Percentiles rank a stretch among this genome's conserved stretches.
Conservation (phyloP, 2,329 filamentous ascomycete species). For the Pestalotiopsis sp. region DNA sequence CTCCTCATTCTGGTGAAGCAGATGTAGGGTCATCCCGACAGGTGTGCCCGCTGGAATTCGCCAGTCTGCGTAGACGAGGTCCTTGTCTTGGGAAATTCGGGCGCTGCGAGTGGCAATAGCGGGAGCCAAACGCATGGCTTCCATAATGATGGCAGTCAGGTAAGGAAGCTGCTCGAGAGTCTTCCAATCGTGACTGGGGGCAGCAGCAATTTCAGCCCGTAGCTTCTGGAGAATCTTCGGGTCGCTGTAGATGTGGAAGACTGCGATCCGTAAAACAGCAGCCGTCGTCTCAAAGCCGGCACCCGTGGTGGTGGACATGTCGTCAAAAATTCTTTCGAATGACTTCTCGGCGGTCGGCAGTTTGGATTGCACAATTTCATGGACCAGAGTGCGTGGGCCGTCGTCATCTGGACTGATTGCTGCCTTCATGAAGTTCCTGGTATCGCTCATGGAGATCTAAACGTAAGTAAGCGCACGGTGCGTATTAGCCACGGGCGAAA, state of each 20-base stretch:
- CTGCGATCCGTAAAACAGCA: neutral
- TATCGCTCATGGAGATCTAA: neutral
- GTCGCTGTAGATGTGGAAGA: neutral
- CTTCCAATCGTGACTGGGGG: neutral
- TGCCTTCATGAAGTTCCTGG: neutral
- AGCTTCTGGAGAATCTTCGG: neutral
- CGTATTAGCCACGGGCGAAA: neutral
- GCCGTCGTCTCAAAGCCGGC: conserved; percentile 6
- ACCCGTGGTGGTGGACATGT: neutral
- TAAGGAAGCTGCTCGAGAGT: conserved; percentile 33
- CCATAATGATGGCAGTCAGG: conserved; percentile 45
- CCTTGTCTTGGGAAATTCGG: conserved; percentile 37
- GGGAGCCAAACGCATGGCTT: conserved; percentile 45
- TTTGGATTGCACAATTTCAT: neutral
- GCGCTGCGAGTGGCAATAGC: conserved; percentile 40
- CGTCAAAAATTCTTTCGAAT: neutral
- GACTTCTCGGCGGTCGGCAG: neutral
- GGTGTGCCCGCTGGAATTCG: conserved; percentile 28
- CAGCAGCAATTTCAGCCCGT: neutral
- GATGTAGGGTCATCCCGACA: conserved; percentile 26
- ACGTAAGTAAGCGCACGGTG: neutral
- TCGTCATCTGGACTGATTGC: neutral
- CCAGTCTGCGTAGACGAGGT: conserved; percentile 25
- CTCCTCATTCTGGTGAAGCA: conserved; percentile 26
- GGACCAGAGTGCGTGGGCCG: neutral